phyloP scores from a whole-genome alignment of 2,329 filamentous ascomycete species.

The Colletotrichum sp. region DNA sequence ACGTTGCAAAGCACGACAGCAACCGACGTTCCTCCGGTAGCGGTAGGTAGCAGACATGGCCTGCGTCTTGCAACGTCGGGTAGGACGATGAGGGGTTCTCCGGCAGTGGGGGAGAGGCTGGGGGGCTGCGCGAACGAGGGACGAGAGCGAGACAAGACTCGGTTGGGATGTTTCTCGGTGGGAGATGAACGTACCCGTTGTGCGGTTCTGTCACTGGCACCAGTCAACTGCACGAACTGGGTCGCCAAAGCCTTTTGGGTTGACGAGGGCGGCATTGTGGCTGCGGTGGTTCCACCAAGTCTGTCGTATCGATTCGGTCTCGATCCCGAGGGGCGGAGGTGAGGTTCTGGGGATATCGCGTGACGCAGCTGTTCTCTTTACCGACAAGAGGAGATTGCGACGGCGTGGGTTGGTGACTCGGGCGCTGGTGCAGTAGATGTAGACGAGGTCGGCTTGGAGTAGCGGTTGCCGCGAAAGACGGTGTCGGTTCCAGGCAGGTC shows the following conservation, averaged over 20 bases:
- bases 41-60: not conserved
- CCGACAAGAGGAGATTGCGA: not conserved
- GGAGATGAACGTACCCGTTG: constrained; percentile 44
- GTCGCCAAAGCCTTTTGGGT: constrained; percentile 44
- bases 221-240: constrained; percentile 50
- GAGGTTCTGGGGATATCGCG: not conserved
- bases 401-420: not conserved
- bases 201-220: constrained; percentile 48
- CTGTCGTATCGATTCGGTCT: not conserved
- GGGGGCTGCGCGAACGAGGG: not conserved
- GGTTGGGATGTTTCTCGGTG: not conserved
- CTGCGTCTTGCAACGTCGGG: not conserved
- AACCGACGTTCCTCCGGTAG: constrained; percentile 2
- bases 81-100: not conserved
- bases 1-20: not conserved
- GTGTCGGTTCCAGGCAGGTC: not conserved
- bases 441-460: not conserved
- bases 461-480: not conserved
- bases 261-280: constrained; percentile 41
- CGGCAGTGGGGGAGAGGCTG: not conserved
- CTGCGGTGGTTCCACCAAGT: not conserved
- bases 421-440: not conserved
- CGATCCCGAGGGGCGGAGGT: not conserved
- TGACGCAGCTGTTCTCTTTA: not conserved
- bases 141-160: not conserved